Evolutionary conservation across 1,284 basidiomycete genomes (phyloP).

Genomic region (Malassezia cuniculi): DNA sequence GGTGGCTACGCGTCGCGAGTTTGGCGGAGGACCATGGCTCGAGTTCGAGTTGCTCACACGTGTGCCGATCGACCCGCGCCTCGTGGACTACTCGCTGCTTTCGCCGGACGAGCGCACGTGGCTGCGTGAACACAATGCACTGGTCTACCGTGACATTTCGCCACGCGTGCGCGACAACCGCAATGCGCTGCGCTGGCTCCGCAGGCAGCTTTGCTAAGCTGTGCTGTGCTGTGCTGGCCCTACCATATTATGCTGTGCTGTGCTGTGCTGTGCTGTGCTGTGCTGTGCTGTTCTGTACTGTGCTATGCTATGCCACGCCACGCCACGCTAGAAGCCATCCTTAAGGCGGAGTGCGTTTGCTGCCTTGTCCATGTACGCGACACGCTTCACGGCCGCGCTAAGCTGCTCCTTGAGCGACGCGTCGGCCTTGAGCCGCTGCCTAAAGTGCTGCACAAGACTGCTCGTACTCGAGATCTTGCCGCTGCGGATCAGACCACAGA

Average conservation of each 20-base stretch:
- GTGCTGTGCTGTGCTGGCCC: no score
- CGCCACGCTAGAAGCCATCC: conserved; percentile 21
- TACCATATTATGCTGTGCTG: no score
- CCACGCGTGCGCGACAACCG: conserved; percentile 35
- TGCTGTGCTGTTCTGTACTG: no score
- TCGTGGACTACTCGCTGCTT: conserved; percentile 40
- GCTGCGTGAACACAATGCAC: conserved; percentile 43
- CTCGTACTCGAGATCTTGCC: conserved; percentile 26
- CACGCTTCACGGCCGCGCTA: conserved; percentile 28
- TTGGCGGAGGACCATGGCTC: conserved; percentile 33
- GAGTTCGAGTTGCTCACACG: conserved; percentile 45
- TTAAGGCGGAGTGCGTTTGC: conserved; percentile 32
- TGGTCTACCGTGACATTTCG: conserved; percentile 22
- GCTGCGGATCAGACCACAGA: conserved; percentile 27
- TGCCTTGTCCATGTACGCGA: conserved; percentile 36
- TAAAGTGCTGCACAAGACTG: conserved; percentile 34
- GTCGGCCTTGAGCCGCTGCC: conserved; percentile 30
- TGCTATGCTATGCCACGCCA: no score
- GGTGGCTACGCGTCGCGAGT: conserved; percentile 24
- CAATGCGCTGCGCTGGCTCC: conserved; percentile 28
- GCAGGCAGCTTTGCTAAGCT: no score
- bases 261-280: no score
- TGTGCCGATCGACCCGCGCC: conserved; percentile 33
- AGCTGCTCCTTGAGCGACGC: conserved; percentile 32
- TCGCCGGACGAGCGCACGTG: conserved; percentile 38